A percentile compares a stretch with the other conserved stretches of the same genome.
Conservation (phyloP, 1,284 basidiomycete genomes). For the Ganoderma multipileum region DNA sequence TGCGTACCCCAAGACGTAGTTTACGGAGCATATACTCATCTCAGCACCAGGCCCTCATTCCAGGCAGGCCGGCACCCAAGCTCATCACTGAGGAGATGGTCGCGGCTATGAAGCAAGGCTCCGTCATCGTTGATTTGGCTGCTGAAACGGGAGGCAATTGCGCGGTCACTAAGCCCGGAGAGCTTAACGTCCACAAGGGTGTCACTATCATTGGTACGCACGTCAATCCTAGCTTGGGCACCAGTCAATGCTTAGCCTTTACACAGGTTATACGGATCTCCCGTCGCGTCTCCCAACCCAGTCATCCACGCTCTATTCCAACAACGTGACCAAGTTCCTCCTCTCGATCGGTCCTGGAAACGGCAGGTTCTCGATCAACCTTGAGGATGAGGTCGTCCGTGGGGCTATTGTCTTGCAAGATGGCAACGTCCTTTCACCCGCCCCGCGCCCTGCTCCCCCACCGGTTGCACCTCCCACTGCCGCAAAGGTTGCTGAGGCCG, state of each 20-base stretch:
- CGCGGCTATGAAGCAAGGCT: slow-evolving; percentile 86
- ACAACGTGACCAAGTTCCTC: slow-evolving; percentile 89
- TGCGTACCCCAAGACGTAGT: slow-evolving; percentile 31
- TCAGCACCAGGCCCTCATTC: slow-evolving; percentile 69
- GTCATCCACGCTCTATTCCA: slow-evolving; percentile 87
- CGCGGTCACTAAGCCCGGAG: slow-evolving; percentile 78
- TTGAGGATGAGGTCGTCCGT: slow-evolving; percentile 84
- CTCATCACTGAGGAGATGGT: slow-evolving; percentile 85
- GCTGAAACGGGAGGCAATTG: slow-evolving; percentile 88
- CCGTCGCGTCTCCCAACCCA: slow-evolving; percentile 86
- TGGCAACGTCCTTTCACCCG: slow-evolving; percentile 69
- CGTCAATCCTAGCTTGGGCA: not conserved
- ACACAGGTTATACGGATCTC: slow-evolving; percentile 77
- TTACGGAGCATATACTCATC: not conserved
- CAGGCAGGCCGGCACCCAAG: slow-evolving; percentile 85
- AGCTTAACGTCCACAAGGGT: slow-evolving; percentile 70
- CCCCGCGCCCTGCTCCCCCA: slow-evolving; percentile 67
- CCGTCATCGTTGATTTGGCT: slow-evolving; percentile 85
- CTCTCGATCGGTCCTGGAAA: slow-evolving; percentile 69
- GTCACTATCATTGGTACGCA: slow-evolving; percentile 78
- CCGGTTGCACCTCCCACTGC: slow-evolving; percentile 57
- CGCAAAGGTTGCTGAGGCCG: slow-evolving; percentile 57
- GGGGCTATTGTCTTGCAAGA: slow-evolving; percentile 80
- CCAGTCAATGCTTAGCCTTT: slow-evolving; percentile 7
- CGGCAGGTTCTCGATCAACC: slow-evolving; percentile 67